These are phyloP conservation scores for Candida chauliodis DNA, from an alignment of 805 yeast genomes.

Conservation along the genomic window DNA sequence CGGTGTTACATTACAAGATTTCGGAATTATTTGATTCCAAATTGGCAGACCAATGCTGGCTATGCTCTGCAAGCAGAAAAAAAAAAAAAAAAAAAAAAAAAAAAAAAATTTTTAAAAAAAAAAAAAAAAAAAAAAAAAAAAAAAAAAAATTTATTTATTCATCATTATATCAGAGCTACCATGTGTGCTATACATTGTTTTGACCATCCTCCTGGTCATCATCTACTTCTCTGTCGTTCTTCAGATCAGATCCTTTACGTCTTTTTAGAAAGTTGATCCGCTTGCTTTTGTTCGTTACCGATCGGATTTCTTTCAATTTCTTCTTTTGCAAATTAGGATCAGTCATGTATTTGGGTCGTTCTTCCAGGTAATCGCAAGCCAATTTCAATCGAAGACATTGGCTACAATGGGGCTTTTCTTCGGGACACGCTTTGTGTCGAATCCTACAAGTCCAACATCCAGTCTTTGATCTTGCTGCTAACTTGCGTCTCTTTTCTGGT, in stretches of 20 bases:
- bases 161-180: neutral
- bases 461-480: slow-evolving; percentile 41
- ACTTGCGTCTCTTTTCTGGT: slow-evolving; percentile 15
- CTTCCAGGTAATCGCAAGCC: slow-evolving; percentile 50
- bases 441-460: slow-evolving; percentile 83
- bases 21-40: no score
- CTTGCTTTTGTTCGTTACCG: slow-evolving; percentile 32
- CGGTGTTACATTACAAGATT: no score
- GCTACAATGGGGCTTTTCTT: slow-evolving; percentile 55
- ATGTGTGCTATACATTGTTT: neutral
- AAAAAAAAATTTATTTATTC: no score
- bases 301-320: slow-evolving; percentile 50
- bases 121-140: no score
- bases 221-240: neutral
- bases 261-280: slow-evolving; percentile 14
- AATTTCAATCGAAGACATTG: slow-evolving; percentile 57
- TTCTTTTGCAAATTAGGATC: slow-evolving; percentile 37
- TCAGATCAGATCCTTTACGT: slow-evolving; percentile 5
- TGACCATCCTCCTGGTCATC: neutral
- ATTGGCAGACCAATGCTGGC: no score
- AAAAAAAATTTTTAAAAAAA: no score
- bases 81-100: neutral
- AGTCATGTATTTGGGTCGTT: slow-evolving; percentile 54
- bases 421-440: slow-evolving; percentile 71
- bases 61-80: no score